These are phyloP conservation scores for Ogataea hybrid DNA, from an alignment of 1,139 yeast species.

Conservation along the genomic window DNA sequence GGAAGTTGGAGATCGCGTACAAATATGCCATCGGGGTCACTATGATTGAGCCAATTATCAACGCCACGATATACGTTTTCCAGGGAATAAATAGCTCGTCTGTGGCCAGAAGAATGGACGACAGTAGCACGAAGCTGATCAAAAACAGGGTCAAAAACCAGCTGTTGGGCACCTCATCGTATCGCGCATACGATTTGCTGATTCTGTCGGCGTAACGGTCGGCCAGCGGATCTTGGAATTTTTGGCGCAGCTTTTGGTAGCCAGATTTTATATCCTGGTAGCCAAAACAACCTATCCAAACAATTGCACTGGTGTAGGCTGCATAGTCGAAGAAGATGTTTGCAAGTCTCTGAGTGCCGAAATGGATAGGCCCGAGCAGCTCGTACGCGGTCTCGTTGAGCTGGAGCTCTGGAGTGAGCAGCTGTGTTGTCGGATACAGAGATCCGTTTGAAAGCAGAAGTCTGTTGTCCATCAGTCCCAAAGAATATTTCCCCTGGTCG, in stretches of 20 bases:
- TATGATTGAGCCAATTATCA: conserved; percentile 42
- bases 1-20: conserved; percentile 51
- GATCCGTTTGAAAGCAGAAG: conserved; percentile 36
- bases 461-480: conserved; percentile 43
- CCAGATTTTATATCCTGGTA: conserved; percentile 32
- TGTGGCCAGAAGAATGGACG: conserved; percentile 36
- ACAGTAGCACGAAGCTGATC: conserved; percentile 37
- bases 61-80: conserved; percentile 47
- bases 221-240: neutral
- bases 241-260: conserved; percentile 6
- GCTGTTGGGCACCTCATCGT: conserved; percentile 40
- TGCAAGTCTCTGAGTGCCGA: conserved; percentile 49
- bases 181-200: conserved; percentile 38
- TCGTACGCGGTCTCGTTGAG: conserved; percentile 42
- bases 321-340: conserved; percentile 53
- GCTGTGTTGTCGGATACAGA: conserved; percentile 37
- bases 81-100: conserved; percentile 47
- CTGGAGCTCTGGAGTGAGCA: conserved; percentile 36
- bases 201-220: conserved; percentile 37
- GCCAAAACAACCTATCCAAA: conserved; percentile 41
- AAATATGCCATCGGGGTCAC: conserved; percentile 51
- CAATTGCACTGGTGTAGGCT: conserved; percentile 46
- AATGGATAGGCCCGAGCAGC: conserved; percentile 37
- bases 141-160: conserved; percentile 42
- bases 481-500: conserved; percentile 28